phyloP scores from a whole-genome alignment of 768 basidiomycete species.

The Tephrocybe sp. region DNA sequence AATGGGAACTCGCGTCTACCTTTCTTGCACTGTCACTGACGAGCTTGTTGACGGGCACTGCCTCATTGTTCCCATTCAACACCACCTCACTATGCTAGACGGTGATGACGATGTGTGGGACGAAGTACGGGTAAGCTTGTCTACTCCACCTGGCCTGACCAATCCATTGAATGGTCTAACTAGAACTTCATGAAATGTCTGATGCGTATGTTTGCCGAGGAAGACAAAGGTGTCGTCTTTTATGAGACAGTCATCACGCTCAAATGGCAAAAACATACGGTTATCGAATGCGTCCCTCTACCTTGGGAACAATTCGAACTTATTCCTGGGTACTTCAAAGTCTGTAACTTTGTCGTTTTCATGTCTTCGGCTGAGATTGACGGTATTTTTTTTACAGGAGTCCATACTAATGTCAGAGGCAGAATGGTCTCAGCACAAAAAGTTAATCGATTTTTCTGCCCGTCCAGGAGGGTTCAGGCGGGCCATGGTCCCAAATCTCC shows the following conservation, averaged over 20 bases:
- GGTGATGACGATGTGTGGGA: constrained; percentile 99
- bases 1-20: constrained; percentile 86
- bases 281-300: constrained; percentile 91
- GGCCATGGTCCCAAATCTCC: constrained; percentile 93
- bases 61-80: constrained; percentile 93
- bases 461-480: constrained; percentile 92
- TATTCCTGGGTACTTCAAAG: constrained; percentile 92
- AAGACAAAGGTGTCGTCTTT: constrained; percentile 93
- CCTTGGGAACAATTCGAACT: constrained; percentile 86
- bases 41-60: constrained; percentile 93
- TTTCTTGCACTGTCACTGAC: constrained; percentile 86
- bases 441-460: constrained; percentile 89
- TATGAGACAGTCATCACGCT: constrained; percentile 90
- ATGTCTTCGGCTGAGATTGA: constrained; percentile 7
- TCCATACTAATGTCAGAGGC: constrained; percentile 89
- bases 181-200: constrained; percentile 88
- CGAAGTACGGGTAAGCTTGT: constrained; percentile 78
- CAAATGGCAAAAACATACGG: constrained; percentile 87
- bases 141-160: background rate
- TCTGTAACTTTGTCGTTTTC: constrained; percentile 23
- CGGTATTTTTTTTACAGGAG: constrained; percentile 54
- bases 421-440: constrained; percentile 99
- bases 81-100: constrained; percentile 87
- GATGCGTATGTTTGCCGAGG: constrained; percentile 91
- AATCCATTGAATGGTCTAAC: background rate